Conservation (phyloP, 768 basidiomycete genomes). For the Amanita subjunquillea region DNA sequence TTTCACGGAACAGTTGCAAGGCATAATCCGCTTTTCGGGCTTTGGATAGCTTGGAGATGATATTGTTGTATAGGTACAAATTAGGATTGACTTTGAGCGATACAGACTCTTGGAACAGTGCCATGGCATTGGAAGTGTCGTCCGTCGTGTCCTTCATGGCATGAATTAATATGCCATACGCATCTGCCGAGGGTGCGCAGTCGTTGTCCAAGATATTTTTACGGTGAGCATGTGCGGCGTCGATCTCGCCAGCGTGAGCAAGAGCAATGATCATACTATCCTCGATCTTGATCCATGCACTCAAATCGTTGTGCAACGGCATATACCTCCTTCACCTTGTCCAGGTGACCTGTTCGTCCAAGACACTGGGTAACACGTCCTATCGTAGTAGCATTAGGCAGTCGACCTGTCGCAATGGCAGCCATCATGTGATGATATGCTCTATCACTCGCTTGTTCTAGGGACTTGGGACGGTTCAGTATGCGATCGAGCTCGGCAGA, state of each 20-base stretch:
- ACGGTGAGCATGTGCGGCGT: constrained; percentile 76
- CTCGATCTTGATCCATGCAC: constrained; percentile 74
- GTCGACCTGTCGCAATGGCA: constrained; percentile 31
- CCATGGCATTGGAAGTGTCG: constrained; percentile 80
- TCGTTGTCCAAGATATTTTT: constrained; percentile 68
- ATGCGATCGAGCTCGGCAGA: background rate
- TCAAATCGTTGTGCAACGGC: constrained; percentile 47
- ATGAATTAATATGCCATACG: constrained; percentile 86
- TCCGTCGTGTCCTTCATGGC: constrained; percentile 91
- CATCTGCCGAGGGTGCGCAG: constrained; percentile 73
- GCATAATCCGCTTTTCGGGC: constrained; percentile 91
- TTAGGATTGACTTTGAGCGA: constrained; percentile 63
- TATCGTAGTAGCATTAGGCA: constrained; percentile 42
- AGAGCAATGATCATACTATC: constrained; percentile 83
- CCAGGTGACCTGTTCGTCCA: constrained; percentile 50
- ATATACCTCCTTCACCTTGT: constrained; percentile 61
- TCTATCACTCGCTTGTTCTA: constrained; percentile 16
- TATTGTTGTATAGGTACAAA: constrained; percentile 90
- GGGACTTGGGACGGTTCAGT: constrained; percentile 1
- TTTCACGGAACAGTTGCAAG: constrained; percentile 76
- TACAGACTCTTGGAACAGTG: constrained; percentile 74
- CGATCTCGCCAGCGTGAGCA: constrained; percentile 72
- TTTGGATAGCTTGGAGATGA: constrained; percentile 91
- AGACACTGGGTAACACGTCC: constrained; percentile 57
- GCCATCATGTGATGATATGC: constrained; percentile 42